Percentiles rank a stretch among this genome's conserved stretches.
Evolutionary conservation across 306 rosid genomes (phyloP).

Genomic region (Citrullus mucosospermus): DNA sequence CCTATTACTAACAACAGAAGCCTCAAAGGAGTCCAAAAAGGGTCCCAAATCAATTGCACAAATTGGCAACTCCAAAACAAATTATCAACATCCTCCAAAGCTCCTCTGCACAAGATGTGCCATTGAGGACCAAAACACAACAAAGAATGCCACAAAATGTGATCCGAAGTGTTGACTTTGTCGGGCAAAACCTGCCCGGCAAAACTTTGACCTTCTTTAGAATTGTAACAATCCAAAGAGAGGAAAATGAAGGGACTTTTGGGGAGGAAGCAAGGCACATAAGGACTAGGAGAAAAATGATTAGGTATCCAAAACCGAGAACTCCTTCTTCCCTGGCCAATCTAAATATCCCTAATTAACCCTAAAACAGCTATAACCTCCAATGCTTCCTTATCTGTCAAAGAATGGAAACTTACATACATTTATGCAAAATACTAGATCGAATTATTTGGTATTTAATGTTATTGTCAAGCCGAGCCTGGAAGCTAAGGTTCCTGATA

Average conservation of each 20-base stretch:
- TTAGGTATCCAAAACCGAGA: too few relatives aligned
- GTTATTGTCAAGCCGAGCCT: not conserved
- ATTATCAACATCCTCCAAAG: not conserved
- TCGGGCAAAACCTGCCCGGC: too few relatives aligned
- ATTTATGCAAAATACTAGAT: not conserved
- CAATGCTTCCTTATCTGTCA: too few relatives aligned
- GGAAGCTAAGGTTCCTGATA: too few relatives aligned
- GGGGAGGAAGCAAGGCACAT: too few relatives aligned
- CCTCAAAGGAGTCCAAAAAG: not conserved
- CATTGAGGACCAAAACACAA: not conserved
- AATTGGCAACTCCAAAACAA: not conserved
- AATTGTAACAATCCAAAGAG: too few relatives aligned
- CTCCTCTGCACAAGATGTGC: not conserved
- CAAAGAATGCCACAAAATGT: not conserved
- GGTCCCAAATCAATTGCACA: not conserved
- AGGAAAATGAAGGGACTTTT: too few relatives aligned
- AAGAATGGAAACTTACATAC: not conserved
- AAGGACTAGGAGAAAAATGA: too few relatives aligned
- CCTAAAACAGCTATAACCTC: too few relatives aligned
- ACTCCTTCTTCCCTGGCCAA: too few relatives aligned
- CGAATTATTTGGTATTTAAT: not conserved
- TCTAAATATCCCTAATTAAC: too few relatives aligned
- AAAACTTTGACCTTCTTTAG: too few relatives aligned
- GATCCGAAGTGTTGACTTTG: not conserved
- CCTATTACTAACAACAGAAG: not conserved